Evolutionary conservation across 176 grass and related monocot genomes (phyloP).

Genomic region (Eragrostis nindensis): DNA sequence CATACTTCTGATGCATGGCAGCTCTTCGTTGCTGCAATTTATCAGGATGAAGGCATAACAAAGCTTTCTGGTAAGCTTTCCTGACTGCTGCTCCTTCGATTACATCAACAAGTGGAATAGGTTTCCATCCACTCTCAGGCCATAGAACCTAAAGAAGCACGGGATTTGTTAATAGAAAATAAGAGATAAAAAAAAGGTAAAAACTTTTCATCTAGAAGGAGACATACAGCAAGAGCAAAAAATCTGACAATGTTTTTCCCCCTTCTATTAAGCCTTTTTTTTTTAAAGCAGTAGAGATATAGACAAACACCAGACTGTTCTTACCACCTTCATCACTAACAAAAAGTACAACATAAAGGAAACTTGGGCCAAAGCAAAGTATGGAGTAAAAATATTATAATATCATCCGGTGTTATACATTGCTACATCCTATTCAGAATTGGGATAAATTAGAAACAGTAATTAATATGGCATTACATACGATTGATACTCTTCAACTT

Average conservation of each 20-base stretch:
- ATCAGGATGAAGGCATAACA: conserved; percentile 94
- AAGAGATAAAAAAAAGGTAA: background rate
- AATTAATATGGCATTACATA: conserved; percentile 16
- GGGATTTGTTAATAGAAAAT: background rate
- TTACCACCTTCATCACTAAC: conserved; percentile 1
- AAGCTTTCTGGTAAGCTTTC: conserved; percentile 88
- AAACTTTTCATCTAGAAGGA: conserved; percentile 1
- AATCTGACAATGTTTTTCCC: background rate
- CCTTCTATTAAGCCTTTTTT: too few relatives aligned
- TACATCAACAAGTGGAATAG: conserved; percentile 83
- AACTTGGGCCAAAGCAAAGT: background rate
- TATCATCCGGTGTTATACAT: background rate
- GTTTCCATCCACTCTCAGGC: conserved; percentile 90
- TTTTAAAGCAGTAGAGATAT: background rate
- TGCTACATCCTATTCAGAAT: background rate
- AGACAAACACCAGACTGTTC: background rate
- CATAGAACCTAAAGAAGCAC: conserved; percentile 69
- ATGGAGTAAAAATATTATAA: background rate
- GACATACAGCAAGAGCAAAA: conserved; percentile 4
- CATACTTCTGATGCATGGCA: conserved; percentile 77
- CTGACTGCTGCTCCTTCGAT: conserved; percentile 89
- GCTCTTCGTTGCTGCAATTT: conserved; percentile 83
- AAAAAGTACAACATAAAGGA: conserved; percentile 14
- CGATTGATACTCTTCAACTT: conserved; percentile 55
- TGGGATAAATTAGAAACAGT: background rate